phyloP scores from a whole-genome alignment of 2,329 filamentous ascomycete species.

The Ambrosiella cleistominuta region DNA sequence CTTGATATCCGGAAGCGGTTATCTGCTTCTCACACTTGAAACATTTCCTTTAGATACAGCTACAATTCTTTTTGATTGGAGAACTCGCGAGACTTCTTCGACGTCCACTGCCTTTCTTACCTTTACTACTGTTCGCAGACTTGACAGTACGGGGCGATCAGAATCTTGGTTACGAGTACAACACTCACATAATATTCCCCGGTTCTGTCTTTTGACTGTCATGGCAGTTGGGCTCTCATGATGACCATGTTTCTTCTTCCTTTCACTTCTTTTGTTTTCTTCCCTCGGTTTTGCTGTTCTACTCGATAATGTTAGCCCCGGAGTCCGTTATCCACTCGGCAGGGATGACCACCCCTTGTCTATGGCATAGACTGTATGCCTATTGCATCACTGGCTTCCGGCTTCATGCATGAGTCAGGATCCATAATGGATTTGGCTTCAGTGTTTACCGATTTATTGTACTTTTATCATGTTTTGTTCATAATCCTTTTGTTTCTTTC shows the following conservation, averaged over 20 bases:
- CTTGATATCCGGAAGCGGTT: too few relatives aligned
- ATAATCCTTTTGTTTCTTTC: background rate
- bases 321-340: too few relatives aligned
- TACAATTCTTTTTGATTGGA: conserved; percentile 3
- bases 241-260: background rate
- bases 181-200: background rate
- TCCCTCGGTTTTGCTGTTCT: background rate
- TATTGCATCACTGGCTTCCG: background rate
- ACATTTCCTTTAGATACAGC: background rate
- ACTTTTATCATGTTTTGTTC: background rate
- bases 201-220: background rate
- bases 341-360: too few relatives aligned
- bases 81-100: background rate
- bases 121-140: background rate
- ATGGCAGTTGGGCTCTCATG: background rate
- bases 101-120: background rate
- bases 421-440: background rate
- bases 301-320: too few relatives aligned
- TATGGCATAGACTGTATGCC: background rate
- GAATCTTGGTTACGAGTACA: background rate
- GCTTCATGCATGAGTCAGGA: conserved; percentile 1
- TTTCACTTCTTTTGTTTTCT: background rate
- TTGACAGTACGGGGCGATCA: background rate
- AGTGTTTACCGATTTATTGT: background rate
- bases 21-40: too few relatives aligned